These are phyloP conservation scores for Kodamaea anthophila DNA, from an alignment of 1,139 yeast species.

Conservation along the genomic window DNA sequence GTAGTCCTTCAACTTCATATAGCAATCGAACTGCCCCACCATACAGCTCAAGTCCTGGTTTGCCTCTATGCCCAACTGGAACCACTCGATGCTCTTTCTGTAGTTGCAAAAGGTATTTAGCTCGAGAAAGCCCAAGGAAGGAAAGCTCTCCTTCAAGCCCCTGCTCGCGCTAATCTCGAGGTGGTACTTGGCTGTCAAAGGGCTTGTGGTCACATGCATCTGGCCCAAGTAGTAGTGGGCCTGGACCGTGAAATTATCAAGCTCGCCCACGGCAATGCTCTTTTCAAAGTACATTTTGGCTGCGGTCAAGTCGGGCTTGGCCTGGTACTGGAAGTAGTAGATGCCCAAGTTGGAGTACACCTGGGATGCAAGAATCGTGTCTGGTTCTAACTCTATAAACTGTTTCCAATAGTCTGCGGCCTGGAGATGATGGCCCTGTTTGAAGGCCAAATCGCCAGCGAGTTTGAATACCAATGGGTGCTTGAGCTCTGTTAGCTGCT, in stretches of 20 bases:
- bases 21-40: constrained; percentile 69
- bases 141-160: constrained; percentile 73
- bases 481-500: constrained; percentile 49
- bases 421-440: constrained; percentile 36
- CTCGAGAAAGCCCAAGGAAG: constrained; percentile 72
- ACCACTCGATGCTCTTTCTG: constrained; percentile 71
- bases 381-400: constrained; percentile 50
- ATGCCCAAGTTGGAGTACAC: constrained; percentile 69
- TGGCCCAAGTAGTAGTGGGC: constrained; percentile 79
- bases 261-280: constrained; percentile 53
- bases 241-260: constrained; percentile 50
- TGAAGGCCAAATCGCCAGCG: constrained; percentile 66
- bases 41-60: constrained; percentile 53
- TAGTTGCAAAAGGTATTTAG: constrained; percentile 56
- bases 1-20: constrained; percentile 22
- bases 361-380: constrained; percentile 61
- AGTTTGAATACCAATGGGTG: constrained; percentile 71
- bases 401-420: constrained; percentile 56
- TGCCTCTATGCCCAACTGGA: constrained; percentile 69
- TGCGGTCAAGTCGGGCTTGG: constrained; percentile 40
- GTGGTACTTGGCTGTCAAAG: constrained; percentile 57
- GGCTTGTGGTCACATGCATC: constrained; percentile 51
- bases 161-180: constrained; percentile 69
- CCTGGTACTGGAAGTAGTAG: constrained; percentile 43
- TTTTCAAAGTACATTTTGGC: constrained; percentile 59